Percentiles rank a stretch among this genome's conserved stretches.
phyloP scores from a whole-genome alignment of 2,329 filamentous ascomycete genomes.

The Neoascochyta sp. region DNA sequence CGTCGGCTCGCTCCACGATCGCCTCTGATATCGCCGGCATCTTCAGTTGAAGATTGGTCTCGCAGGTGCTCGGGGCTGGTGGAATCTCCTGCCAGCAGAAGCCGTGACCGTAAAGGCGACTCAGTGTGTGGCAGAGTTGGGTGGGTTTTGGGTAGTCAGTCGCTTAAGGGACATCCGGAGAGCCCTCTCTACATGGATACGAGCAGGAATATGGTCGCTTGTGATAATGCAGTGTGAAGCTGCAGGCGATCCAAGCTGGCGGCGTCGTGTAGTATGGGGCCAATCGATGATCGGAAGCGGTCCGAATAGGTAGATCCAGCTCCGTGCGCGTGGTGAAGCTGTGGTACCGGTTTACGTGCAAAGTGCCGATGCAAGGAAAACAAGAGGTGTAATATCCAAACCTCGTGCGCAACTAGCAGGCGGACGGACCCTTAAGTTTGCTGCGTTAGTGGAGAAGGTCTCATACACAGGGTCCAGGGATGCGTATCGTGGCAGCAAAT shows the following conservation, averaged over 20 bases:
- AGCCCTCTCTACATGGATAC: conserved; percentile 33
- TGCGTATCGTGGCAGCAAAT: conserved; percentile 34
- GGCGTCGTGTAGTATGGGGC: no score
- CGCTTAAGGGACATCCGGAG: conserved; percentile 20
- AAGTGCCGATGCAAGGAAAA: no score
- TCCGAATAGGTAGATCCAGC: no score
- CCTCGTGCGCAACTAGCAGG: conserved; percentile 27
- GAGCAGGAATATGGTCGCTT: conserved; percentile 16
- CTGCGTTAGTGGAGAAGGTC: conserved; percentile 26
- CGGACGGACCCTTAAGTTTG: conserved; percentile 32
- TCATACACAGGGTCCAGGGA: conserved; percentile 32
- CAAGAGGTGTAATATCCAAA: no score
- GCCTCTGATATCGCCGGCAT: conserved; percentile 36
- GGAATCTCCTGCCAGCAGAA: conserved; percentile 37
- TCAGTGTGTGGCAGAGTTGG: conserved; percentile 14
- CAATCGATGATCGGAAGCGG: no score
- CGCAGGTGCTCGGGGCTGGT: conserved; percentile 11
- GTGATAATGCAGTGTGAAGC: conserved; percentile 34
- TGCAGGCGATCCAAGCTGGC: no score
- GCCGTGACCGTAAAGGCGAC: conserved; percentile 19
- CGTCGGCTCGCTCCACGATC: conserved; percentile 25
- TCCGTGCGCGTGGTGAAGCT: no score
- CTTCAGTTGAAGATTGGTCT: conserved; percentile 12
- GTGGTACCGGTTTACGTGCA: no score
- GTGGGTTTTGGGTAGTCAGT: conserved; percentile 11